Percentiles rank a stretch among this genome's conserved stretches.
These are phyloP conservation scores for Pugionium dolabratum DNA, from an alignment of 345 rosid species.

Conservation along the genomic window DNA sequence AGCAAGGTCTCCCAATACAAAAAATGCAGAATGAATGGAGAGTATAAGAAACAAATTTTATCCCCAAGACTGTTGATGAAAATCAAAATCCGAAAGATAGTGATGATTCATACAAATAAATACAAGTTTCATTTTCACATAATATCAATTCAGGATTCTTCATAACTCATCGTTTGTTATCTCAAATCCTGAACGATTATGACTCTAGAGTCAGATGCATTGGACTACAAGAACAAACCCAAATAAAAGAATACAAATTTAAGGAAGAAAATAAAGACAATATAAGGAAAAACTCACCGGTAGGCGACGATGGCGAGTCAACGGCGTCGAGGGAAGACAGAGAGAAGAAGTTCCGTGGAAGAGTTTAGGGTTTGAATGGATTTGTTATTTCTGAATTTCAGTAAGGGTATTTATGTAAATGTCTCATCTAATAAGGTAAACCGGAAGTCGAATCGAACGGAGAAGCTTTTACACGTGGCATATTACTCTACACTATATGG, in stretches of 20 bases:
- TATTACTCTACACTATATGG: slow-evolving; percentile 31
- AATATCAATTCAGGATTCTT: background rate
- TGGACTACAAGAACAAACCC: background rate
- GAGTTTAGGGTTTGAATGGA: slow-evolving; percentile 30
- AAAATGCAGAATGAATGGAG: slow-evolving; percentile 5
- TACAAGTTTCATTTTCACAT: background rate
- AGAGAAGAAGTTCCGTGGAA: slow-evolving; percentile 24
- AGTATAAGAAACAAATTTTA: background rate
- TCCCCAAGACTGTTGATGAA: background rate
- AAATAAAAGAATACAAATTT: background rate
- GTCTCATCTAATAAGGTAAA: background rate
- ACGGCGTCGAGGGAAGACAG: slow-evolving; percentile 26
- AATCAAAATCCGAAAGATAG: background rate
- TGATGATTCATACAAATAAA: background rate
- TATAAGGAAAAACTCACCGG: slow-evolving; percentile 19
- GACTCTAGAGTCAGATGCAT: background rate
- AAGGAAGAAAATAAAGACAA: background rate
- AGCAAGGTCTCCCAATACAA: background rate
- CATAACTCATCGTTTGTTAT: background rate
- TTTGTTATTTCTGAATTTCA: slow-evolving; percentile 6
- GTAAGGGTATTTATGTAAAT: slow-evolving; percentile 32
- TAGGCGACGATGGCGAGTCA: slow-evolving; percentile 22
- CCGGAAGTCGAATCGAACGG: slow-evolving; percentile 18
- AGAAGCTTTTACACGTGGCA: slow-evolving; percentile 47
- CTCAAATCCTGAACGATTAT: background rate